These are phyloP conservation scores for Aegilops sharonensis DNA, from an alignment of 176 grass and related monocot species.

Conservation along the genomic window DNA sequence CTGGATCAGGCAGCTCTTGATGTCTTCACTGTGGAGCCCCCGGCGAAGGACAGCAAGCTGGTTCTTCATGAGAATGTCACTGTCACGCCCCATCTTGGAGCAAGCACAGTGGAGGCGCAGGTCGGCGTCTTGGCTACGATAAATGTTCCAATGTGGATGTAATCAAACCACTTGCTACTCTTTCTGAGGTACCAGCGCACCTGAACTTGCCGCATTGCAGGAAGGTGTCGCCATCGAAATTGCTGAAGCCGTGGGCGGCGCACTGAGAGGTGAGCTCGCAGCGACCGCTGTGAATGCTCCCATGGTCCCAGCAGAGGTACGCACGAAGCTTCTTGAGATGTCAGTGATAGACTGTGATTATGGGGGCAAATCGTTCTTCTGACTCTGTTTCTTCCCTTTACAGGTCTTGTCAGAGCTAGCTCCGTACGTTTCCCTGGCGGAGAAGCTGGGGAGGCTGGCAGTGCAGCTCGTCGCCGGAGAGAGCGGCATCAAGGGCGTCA, in stretches of 20 bases:
- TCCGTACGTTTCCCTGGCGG: slow-evolving; percentile 80
- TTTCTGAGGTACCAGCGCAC: slow-evolving; percentile 13
- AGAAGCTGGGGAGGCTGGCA: slow-evolving; percentile 90
- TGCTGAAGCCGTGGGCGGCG: slow-evolving; percentile 81
- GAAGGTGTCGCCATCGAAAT: slow-evolving; percentile 96
- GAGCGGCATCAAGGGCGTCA: slow-evolving; percentile 77
- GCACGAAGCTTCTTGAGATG: slow-evolving; percentile 3
- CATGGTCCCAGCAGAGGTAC: slow-evolving; percentile 92
- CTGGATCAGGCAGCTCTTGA: slow-evolving; percentile 85
- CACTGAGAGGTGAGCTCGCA: slow-evolving; percentile 78
- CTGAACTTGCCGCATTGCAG: slow-evolving; percentile 43
- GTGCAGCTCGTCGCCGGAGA: slow-evolving; percentile 87
- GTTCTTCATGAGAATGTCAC: slow-evolving; percentile 91
- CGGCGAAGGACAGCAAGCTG: slow-evolving; percentile 75
- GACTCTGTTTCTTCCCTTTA: not conserved
- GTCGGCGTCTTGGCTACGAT: slow-evolving; percentile 40
- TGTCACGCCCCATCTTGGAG: slow-evolving; percentile 92
- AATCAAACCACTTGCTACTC: not conserved
- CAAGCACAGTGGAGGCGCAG: slow-evolving; percentile 96
- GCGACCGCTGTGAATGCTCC: slow-evolving; percentile 94
- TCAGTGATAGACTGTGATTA: not conserved
- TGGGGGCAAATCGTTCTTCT: not conserved
- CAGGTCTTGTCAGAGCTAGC: slow-evolving; percentile 84
- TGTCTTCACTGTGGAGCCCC: slow-evolving; percentile 91
- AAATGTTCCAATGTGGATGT: not conserved